Conservation (phyloP, 257 asterid genomes). For the Solanum appendiculatum region DNA sequence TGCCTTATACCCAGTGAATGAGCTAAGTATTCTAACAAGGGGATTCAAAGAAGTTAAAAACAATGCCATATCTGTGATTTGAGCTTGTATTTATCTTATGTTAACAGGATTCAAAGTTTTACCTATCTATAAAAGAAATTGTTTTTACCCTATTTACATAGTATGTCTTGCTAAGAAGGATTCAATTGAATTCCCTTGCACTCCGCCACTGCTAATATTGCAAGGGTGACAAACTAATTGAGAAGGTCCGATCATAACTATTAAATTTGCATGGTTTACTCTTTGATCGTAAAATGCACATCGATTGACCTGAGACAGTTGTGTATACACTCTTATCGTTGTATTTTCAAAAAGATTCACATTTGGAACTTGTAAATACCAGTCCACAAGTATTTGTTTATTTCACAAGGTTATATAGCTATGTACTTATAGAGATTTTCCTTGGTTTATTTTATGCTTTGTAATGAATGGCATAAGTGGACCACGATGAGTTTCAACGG, state of each 20-base stretch:
- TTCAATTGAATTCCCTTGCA: not conserved
- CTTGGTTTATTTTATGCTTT: not conserved
- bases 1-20: slow-evolving; percentile 63
- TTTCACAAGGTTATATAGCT: not conserved
- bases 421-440: not conserved
- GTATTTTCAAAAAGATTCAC: not conserved
- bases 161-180: not conserved
- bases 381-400: not conserved
- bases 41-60: not conserved
- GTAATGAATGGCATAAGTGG: not conserved
- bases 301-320: not conserved
- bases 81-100: not conserved
- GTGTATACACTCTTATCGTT: not conserved
- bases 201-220: not conserved
- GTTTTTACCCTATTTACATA: not conserved
- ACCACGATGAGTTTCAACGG: not conserved
- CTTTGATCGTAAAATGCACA: not conserved
- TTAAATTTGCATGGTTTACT: not conserved
- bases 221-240: slow-evolving; percentile 63
- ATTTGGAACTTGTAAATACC: not conserved
- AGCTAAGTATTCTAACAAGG: not conserved
- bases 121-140: not conserved
- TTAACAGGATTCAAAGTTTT: not conserved
- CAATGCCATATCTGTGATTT: not conserved
- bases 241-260: slow-evolving; percentile 52